Evolutionary conservation across 306 rosid species (phyloP).

Genomic region (Quercus rubra): DNA sequence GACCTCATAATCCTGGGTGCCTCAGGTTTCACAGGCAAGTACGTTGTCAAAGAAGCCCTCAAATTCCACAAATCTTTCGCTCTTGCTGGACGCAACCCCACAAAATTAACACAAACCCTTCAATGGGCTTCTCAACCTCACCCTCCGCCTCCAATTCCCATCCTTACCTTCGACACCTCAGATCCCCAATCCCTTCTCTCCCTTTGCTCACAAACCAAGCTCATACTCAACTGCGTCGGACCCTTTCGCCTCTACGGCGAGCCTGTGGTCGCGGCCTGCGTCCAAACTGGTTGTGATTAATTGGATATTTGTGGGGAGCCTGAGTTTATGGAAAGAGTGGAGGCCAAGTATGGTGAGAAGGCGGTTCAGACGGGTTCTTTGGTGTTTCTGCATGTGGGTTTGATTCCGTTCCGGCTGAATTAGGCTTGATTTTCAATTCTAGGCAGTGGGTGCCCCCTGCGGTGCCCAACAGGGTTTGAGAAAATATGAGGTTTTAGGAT

Average conservation of each 20-base stretch:
- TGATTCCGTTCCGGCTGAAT: conserved; percentile 86
- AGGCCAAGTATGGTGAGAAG: conserved; percentile 39
- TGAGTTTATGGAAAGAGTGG: conserved; percentile 85
- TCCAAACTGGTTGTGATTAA: conserved; percentile 64
- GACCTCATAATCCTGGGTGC: conserved; percentile 68
- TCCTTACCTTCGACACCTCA: conserved; percentile 58
- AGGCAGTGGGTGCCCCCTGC: conserved; percentile 56
- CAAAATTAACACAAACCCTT: conserved; percentile 55
- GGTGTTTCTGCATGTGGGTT: conserved; percentile 91
- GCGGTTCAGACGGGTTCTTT: conserved; percentile 48
- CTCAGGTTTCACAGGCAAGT: conserved; percentile 86
- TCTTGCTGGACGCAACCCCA: conserved; percentile 68
- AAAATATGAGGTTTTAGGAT: no score
- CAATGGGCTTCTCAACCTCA: conserved; percentile 63
- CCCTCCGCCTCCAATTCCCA: conserved; percentile 51
- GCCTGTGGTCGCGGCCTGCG: conserved; percentile 74
- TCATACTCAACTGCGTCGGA: conserved; percentile 87
- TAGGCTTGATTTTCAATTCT: conserved; percentile 74
- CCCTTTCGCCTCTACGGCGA: conserved; percentile 87
- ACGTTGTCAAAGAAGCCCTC: conserved; percentile 66
- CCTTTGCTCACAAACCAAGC: conserved; percentile 58
- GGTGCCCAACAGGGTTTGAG: conserved; percentile 53
- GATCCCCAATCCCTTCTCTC: conserved; percentile 54
- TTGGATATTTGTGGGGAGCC: conserved; percentile 84
- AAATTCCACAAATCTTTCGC: conserved; percentile 63